A percentile compares a stretch with the other conserved stretches of the same genome.
Evolutionary conservation across 73 alveolate genomes (phyloP).

Genomic region (Paramecium sonneborni): DNA sequence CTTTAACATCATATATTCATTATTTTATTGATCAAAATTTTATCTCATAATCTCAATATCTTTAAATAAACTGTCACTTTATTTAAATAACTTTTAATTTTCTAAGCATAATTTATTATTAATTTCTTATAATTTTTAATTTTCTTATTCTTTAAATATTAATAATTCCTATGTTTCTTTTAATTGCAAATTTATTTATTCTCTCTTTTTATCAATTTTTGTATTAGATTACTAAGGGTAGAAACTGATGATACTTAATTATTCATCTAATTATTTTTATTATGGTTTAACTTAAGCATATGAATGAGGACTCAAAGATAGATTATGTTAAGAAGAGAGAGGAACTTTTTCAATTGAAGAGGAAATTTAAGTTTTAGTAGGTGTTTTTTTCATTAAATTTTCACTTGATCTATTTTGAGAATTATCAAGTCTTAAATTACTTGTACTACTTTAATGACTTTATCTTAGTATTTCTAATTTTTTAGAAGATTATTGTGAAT

Average conservation of each 20-base stretch:
- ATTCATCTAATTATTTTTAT: not conserved
- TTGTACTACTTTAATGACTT: not conserved
- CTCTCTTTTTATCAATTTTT: not conserved
- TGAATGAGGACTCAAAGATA: conserved; percentile 16
- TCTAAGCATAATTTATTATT: not conserved
- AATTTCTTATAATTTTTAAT: not conserved
- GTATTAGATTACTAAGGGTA: not conserved
- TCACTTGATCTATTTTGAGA: not conserved
- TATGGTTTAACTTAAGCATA: not conserved
- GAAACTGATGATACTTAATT: not conserved
- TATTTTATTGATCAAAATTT: not conserved
- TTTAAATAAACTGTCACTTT: not conserved
- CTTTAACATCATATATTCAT: not conserved
- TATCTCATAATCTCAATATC: conserved; percentile 31
- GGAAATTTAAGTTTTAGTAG: not conserved
- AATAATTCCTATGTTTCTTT: conserved; percentile 2
- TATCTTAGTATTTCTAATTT: conserved; percentile 14
- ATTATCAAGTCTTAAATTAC: not conserved
- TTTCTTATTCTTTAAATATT: not conserved
- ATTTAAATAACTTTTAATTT: conserved; percentile 30
- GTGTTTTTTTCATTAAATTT: not conserved
- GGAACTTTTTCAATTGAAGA: not conserved
- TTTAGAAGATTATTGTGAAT: not conserved
- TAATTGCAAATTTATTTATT: not conserved
- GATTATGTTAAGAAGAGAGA: not conserved